Evolutionary conservation across 2,329 filamentous ascomycete genomes (phyloP), one percentile per base, ranked within the genome.

Genomic region (Fusarium sp.): DNA sequence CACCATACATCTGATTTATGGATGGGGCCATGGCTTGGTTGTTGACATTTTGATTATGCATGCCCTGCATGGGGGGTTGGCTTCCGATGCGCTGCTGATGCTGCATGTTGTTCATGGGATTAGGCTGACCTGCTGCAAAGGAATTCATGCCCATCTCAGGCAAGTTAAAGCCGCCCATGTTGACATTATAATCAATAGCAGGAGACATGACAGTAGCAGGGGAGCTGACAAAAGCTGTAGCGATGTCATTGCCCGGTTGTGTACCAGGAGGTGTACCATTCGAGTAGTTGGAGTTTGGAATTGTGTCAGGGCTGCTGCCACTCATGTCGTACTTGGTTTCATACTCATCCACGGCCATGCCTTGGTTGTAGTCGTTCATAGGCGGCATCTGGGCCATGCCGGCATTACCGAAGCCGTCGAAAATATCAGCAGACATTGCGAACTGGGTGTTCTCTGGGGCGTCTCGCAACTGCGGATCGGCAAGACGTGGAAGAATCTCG

Each of bases 401-500:
- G 7, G 84, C 86, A 60, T 84, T 89, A 49, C 88, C 89, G 56
- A 90, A 91, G 7, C 88, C 89, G 69, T 91, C 89, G 59, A 91
- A 91, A 10, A 91, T 87, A 57, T 91, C 89, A 12, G 83, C 78
- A 29, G 57, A 37, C 39, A 91, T 80, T 63, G 81, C 80, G 66
- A 60, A 60, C 18, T 28, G 46, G 6, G 82, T 71, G 39, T 82
- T 86, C 49, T 90, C 88, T 0, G 89, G 88, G 0, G 86, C 82
- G 20, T 85, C 85, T 65, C 86, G 85, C 16, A 91, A 83, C 81
- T 88, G 85, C 2, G 88, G 89, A 68, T 86, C 88, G 60, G 84
- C 83, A 18, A 91, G 81, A 16, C 84, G 84, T 10, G 91, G 91
- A 5, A 94, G 81, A 5, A 91, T 85, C 41, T 95, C 91, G 64